Conservation (phyloP, 2,329 filamentous ascomycete species). For the Teratosphaeria viscida region DNA sequence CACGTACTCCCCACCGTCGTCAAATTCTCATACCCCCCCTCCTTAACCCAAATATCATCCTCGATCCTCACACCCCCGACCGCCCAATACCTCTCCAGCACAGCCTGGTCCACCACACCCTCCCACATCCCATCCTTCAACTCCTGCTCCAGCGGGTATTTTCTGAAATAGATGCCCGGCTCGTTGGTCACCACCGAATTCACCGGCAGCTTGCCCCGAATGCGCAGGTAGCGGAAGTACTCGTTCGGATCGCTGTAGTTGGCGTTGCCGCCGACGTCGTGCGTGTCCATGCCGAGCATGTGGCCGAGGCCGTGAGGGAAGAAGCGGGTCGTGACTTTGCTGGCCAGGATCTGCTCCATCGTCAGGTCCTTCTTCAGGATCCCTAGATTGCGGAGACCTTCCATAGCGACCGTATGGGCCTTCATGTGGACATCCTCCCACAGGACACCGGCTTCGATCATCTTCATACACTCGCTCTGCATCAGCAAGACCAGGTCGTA, state of each 20-base stretch:
- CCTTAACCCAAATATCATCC: constrained; percentile 71
- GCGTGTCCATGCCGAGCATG: constrained; percentile 44
- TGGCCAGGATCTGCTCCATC: constrained; percentile 35
- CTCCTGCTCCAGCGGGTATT: constrained; percentile 60
- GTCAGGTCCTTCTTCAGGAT: constrained; percentile 43
- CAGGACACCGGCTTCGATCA: constrained; percentile 60
- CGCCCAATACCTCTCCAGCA: constrained; percentile 59
- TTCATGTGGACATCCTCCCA: constrained; percentile 76
- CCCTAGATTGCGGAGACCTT: constrained; percentile 64
- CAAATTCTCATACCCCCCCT: constrained; percentile 70
- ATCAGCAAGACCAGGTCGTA: constrained; percentile 62
- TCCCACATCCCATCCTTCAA: constrained; percentile 51
- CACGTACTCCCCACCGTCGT: constrained; percentile 62
- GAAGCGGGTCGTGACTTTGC: constrained; percentile 38
- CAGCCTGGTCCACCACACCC: constrained; percentile 53
- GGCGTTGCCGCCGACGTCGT: constrained; percentile 39
- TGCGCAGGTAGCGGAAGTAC: constrained; percentile 78
- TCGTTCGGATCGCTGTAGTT: constrained; percentile 58
- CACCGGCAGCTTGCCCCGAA: constrained; percentile 40
- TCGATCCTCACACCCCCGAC: constrained; percentile 90
- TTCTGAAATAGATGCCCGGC: constrained; percentile 75
- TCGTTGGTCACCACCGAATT: constrained; percentile 88
- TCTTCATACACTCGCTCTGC: constrained; percentile 67
- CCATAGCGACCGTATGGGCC: constrained; percentile 72
- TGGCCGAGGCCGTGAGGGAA: constrained; percentile 43